Conservation (phyloP, 768 basidiomycete genomes). For the Lactifluus subvellereus region DNA sequence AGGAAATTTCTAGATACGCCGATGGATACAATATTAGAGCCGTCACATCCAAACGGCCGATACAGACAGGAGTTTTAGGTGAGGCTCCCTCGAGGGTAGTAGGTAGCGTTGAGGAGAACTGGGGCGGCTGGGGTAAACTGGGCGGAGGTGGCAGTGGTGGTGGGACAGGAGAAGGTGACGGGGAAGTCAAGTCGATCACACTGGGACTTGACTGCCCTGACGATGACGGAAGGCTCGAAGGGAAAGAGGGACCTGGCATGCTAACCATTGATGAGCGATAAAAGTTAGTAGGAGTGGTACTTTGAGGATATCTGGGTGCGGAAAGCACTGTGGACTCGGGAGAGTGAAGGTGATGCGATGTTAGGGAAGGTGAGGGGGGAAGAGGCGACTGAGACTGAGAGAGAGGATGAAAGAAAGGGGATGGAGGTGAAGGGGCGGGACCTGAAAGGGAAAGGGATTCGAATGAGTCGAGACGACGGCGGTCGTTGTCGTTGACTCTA, state of each 20-base stretch:
- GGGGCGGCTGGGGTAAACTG: slow-evolving; percentile 19
- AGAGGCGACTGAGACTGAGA: background rate
- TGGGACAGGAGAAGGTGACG: slow-evolving; percentile 18
- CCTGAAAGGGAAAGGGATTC: slow-evolving; percentile 9
- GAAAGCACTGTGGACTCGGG: background rate
- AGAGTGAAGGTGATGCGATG: background rate
- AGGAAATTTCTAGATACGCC: slow-evolving; percentile 49
- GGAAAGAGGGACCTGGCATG: slow-evolving; percentile 24
- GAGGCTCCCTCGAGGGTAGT: slow-evolving; percentile 53
- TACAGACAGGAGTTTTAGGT: slow-evolving; percentile 82
- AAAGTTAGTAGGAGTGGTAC: slow-evolving; percentile 4
- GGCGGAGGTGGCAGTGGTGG: slow-evolving; percentile 3
- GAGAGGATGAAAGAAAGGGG: slow-evolving; percentile 13
- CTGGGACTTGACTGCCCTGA: slow-evolving; percentile 6
- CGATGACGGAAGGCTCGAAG: slow-evolving; percentile 10
- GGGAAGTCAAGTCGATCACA: slow-evolving; percentile 18
- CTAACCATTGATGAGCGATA: slow-evolving; percentile 15
- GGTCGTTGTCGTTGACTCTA: background rate
- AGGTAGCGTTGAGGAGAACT: slow-evolving; percentile 14
- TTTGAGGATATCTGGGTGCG: background rate
- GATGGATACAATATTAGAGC: slow-evolving; percentile 84
- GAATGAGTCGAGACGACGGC: slow-evolving; percentile 15
- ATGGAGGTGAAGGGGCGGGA: slow-evolving; percentile 7
- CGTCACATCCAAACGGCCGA: slow-evolving; percentile 76
- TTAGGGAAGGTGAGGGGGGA: background rate